Conservation (phyloP, 768 basidiomycete genomes). For the Rhizopogon rudus region DNA sequence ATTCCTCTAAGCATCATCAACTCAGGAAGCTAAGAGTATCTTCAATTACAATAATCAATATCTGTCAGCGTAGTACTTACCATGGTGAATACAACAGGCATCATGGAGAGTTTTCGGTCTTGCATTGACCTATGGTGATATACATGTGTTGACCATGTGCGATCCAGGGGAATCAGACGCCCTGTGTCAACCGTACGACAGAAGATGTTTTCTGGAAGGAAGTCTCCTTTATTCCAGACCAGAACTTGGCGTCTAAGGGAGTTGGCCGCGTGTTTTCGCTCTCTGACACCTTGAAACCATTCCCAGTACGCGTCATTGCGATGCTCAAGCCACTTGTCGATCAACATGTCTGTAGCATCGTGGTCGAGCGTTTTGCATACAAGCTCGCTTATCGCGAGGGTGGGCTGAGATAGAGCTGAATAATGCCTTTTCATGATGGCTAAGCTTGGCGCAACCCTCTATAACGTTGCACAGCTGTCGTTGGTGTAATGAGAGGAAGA, state of each 20-base stretch:
- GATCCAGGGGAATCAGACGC: slow-evolving; percentile 72
- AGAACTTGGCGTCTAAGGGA: slow-evolving; percentile 47
- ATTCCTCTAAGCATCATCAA: slow-evolving; percentile 76
- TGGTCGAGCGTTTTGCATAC: slow-evolving; percentile 75
- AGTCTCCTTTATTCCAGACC: slow-evolving; percentile 61
- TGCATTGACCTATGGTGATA: slow-evolving; percentile 75
- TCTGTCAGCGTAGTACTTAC: slow-evolving; percentile 30
- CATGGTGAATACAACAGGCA: slow-evolving; percentile 80
- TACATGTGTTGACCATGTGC: slow-evolving; percentile 79
- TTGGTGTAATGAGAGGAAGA: background rate
- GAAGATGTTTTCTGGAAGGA: slow-evolving; percentile 76
- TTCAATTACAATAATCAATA: background rate
- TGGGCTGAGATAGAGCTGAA: slow-evolving; percentile 61
- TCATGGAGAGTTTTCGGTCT: slow-evolving; percentile 68
- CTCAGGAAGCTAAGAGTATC: slow-evolving; percentile 55
- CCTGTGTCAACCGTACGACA: slow-evolving; percentile 76
- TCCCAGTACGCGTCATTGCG: slow-evolving; percentile 71
- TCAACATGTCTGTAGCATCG: slow-evolving; percentile 71
- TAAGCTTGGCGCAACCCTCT: slow-evolving; percentile 2
- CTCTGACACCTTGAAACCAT: slow-evolving; percentile 69
- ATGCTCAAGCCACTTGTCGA: slow-evolving; percentile 82
- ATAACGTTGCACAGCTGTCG: slow-evolving; percentile 4
- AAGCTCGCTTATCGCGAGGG: slow-evolving; percentile 71
- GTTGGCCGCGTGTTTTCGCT: slow-evolving; percentile 54
- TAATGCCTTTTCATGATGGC: slow-evolving; percentile 37